Conservation (phyloP, 768 basidiomycete species). For the Lactarius deliciosus region DNA sequence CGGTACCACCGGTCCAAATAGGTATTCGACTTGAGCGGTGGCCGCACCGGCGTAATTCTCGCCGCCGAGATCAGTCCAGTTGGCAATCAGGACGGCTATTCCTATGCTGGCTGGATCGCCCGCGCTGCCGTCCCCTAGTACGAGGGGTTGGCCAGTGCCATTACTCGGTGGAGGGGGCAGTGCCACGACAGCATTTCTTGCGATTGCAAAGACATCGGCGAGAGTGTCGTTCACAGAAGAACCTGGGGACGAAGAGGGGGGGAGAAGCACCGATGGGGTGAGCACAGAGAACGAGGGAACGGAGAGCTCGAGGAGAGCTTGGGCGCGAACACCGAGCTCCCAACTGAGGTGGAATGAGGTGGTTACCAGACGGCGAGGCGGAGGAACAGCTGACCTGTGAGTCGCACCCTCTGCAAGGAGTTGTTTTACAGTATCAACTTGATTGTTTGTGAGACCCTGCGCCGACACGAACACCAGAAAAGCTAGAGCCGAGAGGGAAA, state of each 20-base stretch:
- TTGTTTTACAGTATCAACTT: constrained; percentile 40
- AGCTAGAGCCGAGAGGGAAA: neutral
- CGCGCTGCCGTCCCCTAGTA: constrained; percentile 58
- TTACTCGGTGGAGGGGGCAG: constrained; percentile 46
- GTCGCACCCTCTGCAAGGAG: constrained; percentile 43
- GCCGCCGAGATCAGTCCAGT: constrained; percentile 50
- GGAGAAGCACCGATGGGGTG: constrained; percentile 34
- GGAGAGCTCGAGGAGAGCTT: constrained; percentile 53
- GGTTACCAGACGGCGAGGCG: neutral
- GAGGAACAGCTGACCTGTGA: constrained; percentile 39
- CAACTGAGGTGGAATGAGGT: constrained; percentile 40
- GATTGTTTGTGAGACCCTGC: constrained; percentile 39
- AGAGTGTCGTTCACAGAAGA: constrained; percentile 38
- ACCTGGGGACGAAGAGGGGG: constrained; percentile 32
- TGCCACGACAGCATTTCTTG: constrained; percentile 47
- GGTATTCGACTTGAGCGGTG: constrained; percentile 59
- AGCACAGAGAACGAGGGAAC: constrained; percentile 48
- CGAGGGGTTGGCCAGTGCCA: constrained; percentile 52
- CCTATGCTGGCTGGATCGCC: constrained; percentile 82
- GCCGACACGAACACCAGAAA: constrained; percentile 23
- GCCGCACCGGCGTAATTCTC: constrained; percentile 65
- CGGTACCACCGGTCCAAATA: constrained; percentile 53
- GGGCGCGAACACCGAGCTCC: constrained; percentile 52
- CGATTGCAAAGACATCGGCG: constrained; percentile 57
- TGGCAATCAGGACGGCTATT: constrained; percentile 62